phyloP scores from a whole-genome alignment of 345 rosid species.

The Moringa oleifera region DNA sequence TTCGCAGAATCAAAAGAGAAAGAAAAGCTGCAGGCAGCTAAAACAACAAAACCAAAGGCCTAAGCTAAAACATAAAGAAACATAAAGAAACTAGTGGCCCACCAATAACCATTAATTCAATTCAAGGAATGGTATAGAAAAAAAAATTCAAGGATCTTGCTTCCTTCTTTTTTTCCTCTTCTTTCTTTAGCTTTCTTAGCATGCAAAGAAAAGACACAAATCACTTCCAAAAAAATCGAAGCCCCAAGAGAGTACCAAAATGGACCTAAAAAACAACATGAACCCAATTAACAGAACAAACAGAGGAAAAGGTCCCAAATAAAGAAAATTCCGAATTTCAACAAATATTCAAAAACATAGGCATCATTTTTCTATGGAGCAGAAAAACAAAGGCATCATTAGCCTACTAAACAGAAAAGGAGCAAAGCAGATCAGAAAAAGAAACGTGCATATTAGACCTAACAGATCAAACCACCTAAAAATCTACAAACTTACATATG shows the following conservation, averaged over 20 bases:
- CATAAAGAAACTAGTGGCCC: background rate
- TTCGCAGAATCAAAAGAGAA: background rate
- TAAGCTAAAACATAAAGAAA: background rate
- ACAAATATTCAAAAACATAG: too few species aligned
- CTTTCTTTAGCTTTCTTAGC: background rate
- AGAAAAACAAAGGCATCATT: background rate
- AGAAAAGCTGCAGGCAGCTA: background rate
- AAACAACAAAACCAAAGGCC: background rate
- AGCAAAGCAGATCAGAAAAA: background rate
- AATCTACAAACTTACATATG: background rate
- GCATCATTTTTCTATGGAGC: too few species aligned
- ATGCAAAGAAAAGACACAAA: background rate
- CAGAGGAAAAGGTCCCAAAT: background rate
- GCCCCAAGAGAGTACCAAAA: too few species aligned
- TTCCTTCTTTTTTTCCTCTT: too few species aligned
- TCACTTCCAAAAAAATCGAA: too few species aligned
- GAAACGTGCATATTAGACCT: background rate
- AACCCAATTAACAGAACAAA: constrained; percentile 1
- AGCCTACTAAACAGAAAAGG: background rate
- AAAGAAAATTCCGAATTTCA: too few species aligned
- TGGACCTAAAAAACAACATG: background rate
- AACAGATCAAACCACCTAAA: constrained; percentile 8
- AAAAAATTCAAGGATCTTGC: too few species aligned
- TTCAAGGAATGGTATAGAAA: too few species aligned
- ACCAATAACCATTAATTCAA: background rate